Percentiles rank a stretch among this genome's conserved stretches.
phyloP scores from a whole-genome alignment of 306 rosid species.

The Glycine tomentella region DNA sequence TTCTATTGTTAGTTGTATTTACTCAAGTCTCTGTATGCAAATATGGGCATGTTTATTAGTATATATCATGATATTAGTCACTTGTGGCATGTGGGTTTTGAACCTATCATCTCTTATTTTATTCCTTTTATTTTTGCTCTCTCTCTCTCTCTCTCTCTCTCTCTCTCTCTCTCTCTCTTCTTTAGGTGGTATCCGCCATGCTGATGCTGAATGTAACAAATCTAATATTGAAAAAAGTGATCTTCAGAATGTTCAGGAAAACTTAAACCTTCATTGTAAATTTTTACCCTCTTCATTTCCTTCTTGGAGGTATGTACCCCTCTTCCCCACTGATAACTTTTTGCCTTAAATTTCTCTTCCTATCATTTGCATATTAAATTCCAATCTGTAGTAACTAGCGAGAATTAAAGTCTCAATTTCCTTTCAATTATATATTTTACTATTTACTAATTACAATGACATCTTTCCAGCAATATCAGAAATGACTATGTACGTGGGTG shows the following conservation, averaged over 20 bases:
- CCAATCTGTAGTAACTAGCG: background rate
- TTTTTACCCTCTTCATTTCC: slow-evolving; percentile 56
- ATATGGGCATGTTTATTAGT: slow-evolving; percentile 8
- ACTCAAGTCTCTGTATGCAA: slow-evolving; percentile 18
- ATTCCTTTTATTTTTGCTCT: slow-evolving; percentile 5
- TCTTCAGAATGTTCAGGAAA: slow-evolving; percentile 34
- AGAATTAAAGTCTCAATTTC: background rate
- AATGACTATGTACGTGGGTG: background rate
- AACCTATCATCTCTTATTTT: slow-evolving; percentile 31
- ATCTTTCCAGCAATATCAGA: background rate
- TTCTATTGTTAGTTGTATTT: slow-evolving; percentile 11
- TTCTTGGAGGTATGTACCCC: slow-evolving; percentile 73
- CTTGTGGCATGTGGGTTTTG: slow-evolving; percentile 32
- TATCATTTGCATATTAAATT: background rate
- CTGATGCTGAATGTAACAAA: slow-evolving; percentile 34
- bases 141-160: too few relatives aligned
- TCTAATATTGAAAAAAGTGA: slow-evolving; percentile 46
- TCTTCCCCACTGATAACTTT: slow-evolving; percentile 34
- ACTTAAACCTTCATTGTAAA: slow-evolving; percentile 21
- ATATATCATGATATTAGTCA: background rate
- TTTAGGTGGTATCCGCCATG: slow-evolving; percentile 45
- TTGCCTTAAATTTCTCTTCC: background rate
- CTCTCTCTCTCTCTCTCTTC: too few relatives aligned
- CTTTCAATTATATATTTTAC: background rate
- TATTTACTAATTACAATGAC: background rate